Evolutionary conservation across 179 eudicot genomes (phyloP).

Genomic region (Spinacia oleracea): DNA sequence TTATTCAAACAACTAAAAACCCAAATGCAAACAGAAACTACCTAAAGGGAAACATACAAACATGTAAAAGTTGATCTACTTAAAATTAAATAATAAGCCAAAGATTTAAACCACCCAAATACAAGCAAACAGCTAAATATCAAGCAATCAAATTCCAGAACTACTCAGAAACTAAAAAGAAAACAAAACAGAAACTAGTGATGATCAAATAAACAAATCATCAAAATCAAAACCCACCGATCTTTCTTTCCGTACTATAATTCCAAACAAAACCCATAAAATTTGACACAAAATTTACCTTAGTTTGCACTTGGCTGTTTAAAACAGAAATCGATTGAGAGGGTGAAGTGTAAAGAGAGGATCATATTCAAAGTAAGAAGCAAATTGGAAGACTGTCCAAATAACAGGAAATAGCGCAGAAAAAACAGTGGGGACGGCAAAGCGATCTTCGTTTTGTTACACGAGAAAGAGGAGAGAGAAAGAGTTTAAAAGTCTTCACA

Average conservation of each 20-base stretch:
- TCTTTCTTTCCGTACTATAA: background rate
- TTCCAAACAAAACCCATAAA: background rate
- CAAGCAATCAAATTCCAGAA: background rate
- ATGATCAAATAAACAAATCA: background rate
- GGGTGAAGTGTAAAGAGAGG: background rate
- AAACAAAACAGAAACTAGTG: background rate
- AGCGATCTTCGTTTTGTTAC: background rate
- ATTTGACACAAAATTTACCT: constrained; percentile 14
- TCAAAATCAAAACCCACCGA: background rate
- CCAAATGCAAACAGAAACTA: background rate
- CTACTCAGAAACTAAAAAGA: background rate
- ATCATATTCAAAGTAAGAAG: constrained; percentile 4
- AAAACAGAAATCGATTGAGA: background rate
- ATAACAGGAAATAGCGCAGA: constrained; percentile 17
- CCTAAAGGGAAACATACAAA: background rate
- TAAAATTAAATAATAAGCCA: background rate
- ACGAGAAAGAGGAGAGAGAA: background rate
- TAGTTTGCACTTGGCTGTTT: background rate
- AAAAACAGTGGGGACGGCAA: background rate
- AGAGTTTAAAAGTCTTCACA: constrained; percentile 21
- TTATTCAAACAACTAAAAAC: background rate
- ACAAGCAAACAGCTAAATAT: background rate
- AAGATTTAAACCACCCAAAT: background rate
- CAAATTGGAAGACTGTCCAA: constrained; percentile 6
- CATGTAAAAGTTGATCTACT: background rate